Evolutionary conservation across 495 filamentous ascomycete species (phyloP).

Genomic region (Astrothelium subdiscretum): DNA sequence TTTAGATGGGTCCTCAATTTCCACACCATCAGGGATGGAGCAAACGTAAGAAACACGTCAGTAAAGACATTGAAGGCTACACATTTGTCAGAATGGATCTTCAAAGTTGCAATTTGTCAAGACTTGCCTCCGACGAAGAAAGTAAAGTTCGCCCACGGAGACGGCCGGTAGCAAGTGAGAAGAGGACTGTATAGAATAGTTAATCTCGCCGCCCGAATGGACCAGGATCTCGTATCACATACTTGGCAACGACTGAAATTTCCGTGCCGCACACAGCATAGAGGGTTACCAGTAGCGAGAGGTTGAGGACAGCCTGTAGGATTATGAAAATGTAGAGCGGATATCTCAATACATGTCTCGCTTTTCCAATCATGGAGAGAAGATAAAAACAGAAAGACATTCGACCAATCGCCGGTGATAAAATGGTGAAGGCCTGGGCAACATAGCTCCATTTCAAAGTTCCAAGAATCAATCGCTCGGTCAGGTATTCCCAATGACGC

Average conservation of each 20-base stretch:
- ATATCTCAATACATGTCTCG: neutral
- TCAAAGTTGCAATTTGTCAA: too few species aligned
- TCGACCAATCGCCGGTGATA: neutral
- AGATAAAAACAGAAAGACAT: conserved; percentile 2
- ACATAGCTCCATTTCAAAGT: conserved; percentile 5
- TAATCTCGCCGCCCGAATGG: neutral
- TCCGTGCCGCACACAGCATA: neutral
- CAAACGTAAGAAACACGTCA: conserved; percentile 2
- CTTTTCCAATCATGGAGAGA: neutral
- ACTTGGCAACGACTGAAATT: neutral
- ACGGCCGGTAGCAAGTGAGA: neutral
- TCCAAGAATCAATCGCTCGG: neutral
- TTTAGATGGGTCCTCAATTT: neutral
- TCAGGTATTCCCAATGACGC: conserved; percentile 6
- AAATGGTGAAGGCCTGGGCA: conserved; percentile 1
- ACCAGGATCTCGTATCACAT: neutral
- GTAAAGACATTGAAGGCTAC: neutral
- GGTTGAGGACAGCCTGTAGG: neutral
- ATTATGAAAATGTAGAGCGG: neutral
- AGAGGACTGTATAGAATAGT: neutral
- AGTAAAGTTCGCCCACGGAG: neutral
- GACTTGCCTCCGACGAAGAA: neutral
- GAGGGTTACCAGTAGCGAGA: neutral
- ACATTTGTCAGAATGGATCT: neutral
- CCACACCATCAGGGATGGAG: conserved; percentile 1